Base-by-base conservation (phyloP, 805 yeast species). In the Ogataea pini region DNA sequence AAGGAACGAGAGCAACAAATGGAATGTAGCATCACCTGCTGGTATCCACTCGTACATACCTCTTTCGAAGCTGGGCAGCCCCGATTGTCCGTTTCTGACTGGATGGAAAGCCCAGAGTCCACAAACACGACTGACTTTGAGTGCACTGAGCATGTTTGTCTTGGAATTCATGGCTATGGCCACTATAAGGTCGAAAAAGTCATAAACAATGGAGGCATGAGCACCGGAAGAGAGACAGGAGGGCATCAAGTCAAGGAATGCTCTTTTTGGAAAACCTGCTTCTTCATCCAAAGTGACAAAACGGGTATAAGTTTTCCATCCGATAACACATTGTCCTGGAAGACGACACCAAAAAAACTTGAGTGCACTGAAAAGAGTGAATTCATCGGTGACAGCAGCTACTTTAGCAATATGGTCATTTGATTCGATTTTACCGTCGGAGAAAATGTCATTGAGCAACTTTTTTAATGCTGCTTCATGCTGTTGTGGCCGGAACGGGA, bases 301-400 rank as follows among this genome's bases (percentile, higher is more conserved):
- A 48, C 83, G 80, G 20, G 82, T 72, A 64, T 90, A 90, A 0
- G 89, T 81, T 47, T 83, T 85, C 96, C 96, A 89, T 0, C 96
- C 94, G 37, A 90, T 82, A 25, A 90, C 75, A 55, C 90, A 89
- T 51, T 80, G 78, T 47, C 83, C 85, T 7, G 92, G 92, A 17
- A 91, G 67, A 49, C 97, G 73, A 51, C 91, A 80, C 97, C 97
- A 90, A 39, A 89, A 72, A 68, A 87, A 90, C 62, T 89, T 89
- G 50, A 90, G 71, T 1, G 85, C 85, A 48, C 89, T 78, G 31
- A 86, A 80, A 34, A 90, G 68, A 1, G 91, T 85, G 63, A 79
- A 83, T 47, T 82, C 89, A 55, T 87, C 89, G 0, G 83, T 75
- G 42, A 70, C 59, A 41, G 72, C 64, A 4, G 86, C 72, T 2